A percentile compares a stretch with the other conserved stretches of the same genome.
Evolutionary conservation across 441 rosid genomes (phyloP).

Genomic region (Jatropha multifida): DNA sequence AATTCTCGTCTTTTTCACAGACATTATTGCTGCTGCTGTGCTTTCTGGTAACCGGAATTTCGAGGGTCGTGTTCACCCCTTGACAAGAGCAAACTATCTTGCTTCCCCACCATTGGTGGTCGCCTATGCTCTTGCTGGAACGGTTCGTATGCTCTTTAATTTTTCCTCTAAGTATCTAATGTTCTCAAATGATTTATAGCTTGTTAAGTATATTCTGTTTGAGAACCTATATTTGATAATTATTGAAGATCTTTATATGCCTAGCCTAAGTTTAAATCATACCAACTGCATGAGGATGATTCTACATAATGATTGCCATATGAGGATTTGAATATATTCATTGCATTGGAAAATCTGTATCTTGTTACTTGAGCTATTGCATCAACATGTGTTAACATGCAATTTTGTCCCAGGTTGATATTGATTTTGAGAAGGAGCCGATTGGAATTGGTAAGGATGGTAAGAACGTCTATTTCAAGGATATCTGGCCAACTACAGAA

Average conservation of each 20-base stretch:
- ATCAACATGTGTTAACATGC: conserved; percentile 17
- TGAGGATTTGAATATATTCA: background rate
- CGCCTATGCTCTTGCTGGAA: conserved; percentile 99
- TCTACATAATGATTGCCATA: background rate
- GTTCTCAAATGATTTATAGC: background rate
- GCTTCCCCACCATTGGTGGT: conserved; percentile 98
- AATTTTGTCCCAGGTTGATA: conserved; percentile 64
- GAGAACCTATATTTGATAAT: background rate
- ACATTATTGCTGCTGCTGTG: conserved; percentile 90
- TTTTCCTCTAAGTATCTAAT: background rate
- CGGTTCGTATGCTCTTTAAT: conserved; percentile 43
- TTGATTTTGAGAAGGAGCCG: conserved; percentile 93
- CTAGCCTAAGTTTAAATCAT: background rate
- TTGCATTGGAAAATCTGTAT: background rate
- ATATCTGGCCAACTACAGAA: conserved; percentile 90
- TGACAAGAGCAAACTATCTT: conserved; percentile 98
- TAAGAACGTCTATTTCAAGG: conserved; percentile 69
- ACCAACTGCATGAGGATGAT: background rate
- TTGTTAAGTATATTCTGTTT: background rate
- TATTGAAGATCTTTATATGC: background rate
- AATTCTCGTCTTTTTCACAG: conserved; percentile 31
- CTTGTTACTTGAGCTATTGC: conserved; percentile 1
- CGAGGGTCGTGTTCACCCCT: conserved; percentile 96
- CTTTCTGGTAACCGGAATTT: conserved; percentile 97
- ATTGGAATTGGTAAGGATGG: conserved; percentile 92